A percentile compares a stretch with the other conserved stretches of the same genome.
Evolutionary conservation across 768 basidiomycete species (phyloP).

Genomic region (Russula foetens): DNA sequence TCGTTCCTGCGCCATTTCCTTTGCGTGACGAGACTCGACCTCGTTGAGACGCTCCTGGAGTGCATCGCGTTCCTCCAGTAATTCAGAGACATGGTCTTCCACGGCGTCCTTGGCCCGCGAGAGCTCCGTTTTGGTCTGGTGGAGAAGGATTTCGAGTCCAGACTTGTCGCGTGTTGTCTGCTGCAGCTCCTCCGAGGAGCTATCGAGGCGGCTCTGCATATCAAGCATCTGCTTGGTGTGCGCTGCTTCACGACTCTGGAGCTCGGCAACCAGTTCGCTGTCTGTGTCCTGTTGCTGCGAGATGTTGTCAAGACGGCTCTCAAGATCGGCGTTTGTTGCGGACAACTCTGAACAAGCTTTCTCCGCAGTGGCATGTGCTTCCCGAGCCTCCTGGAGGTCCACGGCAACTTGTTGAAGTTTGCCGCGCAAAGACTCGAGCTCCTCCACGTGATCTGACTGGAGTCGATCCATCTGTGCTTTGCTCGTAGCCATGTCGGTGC

Average conservation of each 20-base stretch:
- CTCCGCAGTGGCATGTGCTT: constrained; percentile 25
- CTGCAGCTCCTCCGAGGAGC: constrained; percentile 2
- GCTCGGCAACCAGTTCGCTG: not conserved
- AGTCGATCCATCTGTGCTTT: constrained; percentile 11
- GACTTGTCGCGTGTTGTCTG: constrained; percentile 3
- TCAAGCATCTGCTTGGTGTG: not conserved
- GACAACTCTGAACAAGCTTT: constrained; percentile 24
- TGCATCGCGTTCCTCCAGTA: constrained; percentile 25
- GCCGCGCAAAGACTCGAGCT: constrained; percentile 21
- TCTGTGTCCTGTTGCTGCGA: constrained; percentile 4
- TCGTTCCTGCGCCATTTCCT: constrained; percentile 16
- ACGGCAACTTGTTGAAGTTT: constrained; percentile 18
- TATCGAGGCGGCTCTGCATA: constrained; percentile 9
- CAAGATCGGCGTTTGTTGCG: constrained; percentile 8
- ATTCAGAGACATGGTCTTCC: constrained; percentile 3
- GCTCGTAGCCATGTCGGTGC: not conserved
- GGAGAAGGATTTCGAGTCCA: constrained; percentile 5
- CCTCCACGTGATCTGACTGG: constrained; percentile 11
- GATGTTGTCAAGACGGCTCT: constrained; percentile 6
- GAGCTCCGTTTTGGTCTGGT: not conserved
- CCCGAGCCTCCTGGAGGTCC: constrained; percentile 18
- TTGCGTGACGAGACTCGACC: constrained; percentile 21
- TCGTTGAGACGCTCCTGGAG: constrained; percentile 25
- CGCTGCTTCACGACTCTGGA: not conserved
- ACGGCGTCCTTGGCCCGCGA: not conserved